Percentiles rank a stretch among this genome's conserved stretches.
Conservation (phyloP, 2,329 filamentous ascomycete species). For the Orbilia brochopaga region DNA sequence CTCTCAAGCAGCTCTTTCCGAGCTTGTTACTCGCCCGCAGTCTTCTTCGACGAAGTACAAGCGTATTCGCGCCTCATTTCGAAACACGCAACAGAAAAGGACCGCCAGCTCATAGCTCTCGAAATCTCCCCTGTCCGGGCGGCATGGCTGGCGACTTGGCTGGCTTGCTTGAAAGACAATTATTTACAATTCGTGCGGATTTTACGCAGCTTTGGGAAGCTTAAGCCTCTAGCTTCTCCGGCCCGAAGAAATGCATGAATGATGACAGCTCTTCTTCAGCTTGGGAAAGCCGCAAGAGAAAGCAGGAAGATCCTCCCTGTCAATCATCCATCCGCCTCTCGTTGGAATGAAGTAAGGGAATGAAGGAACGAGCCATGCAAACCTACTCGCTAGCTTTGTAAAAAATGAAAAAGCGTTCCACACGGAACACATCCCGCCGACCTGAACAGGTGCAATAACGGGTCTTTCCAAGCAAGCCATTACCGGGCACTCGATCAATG, state of each 20-base stretch:
- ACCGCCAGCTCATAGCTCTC: slow-evolving; percentile 38
- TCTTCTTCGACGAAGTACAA: slow-evolving; percentile 28
- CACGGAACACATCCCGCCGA: slow-evolving; percentile 49
- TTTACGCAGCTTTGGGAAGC: slow-evolving; percentile 3
- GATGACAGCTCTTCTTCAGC: slow-evolving; percentile 28
- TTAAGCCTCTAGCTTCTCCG: not conserved
- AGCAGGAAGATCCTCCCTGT: slow-evolving; percentile 30
- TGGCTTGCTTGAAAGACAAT: not conserved
- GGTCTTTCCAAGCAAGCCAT: not conserved
- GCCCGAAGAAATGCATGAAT: slow-evolving; percentile 6
- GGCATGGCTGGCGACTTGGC: not conserved
- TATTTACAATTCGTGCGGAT: not conserved
- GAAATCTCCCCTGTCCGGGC: slow-evolving; percentile 20
- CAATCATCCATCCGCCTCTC: slow-evolving; percentile 22
- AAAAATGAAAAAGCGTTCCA: slow-evolving; percentile 31
- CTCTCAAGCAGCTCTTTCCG: slow-evolving; percentile 1
- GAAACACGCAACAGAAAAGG: slow-evolving; percentile 26
- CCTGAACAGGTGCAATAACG: slow-evolving; percentile 6
- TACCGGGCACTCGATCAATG: slow-evolving; percentile 10
- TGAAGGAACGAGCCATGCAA: slow-evolving; percentile 19
- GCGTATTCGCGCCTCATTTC: slow-evolving; percentile 37
- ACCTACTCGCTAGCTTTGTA: slow-evolving; percentile 20
- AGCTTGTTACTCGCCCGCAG: slow-evolving; percentile 10
- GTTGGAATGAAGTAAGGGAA: not conserved
- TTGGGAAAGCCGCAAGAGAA: slow-evolving; percentile 20